Evolutionary conservation across 75 land plant genomes (phyloP).

Genomic region (Cunninghamia lanceolata): DNA sequence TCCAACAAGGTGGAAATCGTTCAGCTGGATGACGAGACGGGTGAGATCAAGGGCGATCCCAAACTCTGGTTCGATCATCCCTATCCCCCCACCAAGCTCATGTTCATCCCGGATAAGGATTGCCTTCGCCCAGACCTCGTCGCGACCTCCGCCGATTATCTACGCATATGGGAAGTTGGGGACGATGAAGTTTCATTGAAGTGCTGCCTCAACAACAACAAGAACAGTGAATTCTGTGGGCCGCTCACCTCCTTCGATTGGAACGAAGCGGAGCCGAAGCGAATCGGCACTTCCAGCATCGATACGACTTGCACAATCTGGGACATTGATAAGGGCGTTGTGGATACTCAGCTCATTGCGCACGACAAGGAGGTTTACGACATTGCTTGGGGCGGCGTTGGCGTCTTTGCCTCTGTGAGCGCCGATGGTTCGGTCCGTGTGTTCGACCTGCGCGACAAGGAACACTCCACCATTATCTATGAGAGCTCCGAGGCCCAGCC

Average conservation of each 20-base stretch:
- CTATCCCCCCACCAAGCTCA: constrained; percentile 90
- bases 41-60: constrained; percentile 63
- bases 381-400: constrained; percentile 73
- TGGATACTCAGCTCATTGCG: constrained; percentile 68
- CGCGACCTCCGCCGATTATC: constrained; percentile 81
- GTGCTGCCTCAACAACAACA: constrained; percentile 78
- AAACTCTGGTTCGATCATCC: constrained; percentile 82
- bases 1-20: constrained; percentile 83
- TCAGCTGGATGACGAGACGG: constrained; percentile 79
- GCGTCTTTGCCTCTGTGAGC: constrained; percentile 69
- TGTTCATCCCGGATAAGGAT: constrained; percentile 72
- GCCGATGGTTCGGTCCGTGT: constrained; percentile 72
- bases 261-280: constrained; percentile 82
- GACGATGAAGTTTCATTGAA: constrained; percentile 40
- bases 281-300: constrained; percentile 86
- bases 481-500: constrained; percentile 63
- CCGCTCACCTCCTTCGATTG: constrained; percentile 95
- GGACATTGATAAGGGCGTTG: constrained; percentile 79
- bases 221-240: constrained; percentile 82
- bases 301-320: constrained; percentile 96
- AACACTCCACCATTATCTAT: constrained; percentile 70
- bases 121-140: constrained; percentile 58
- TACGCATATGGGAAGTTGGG: constrained; percentile 75
- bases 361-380: constrained; percentile 78
- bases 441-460: constrained; percentile 65